Conservation (phyloP, 108 stramenopile genomes). For the Pseudonitzschia multiseries region DNA sequence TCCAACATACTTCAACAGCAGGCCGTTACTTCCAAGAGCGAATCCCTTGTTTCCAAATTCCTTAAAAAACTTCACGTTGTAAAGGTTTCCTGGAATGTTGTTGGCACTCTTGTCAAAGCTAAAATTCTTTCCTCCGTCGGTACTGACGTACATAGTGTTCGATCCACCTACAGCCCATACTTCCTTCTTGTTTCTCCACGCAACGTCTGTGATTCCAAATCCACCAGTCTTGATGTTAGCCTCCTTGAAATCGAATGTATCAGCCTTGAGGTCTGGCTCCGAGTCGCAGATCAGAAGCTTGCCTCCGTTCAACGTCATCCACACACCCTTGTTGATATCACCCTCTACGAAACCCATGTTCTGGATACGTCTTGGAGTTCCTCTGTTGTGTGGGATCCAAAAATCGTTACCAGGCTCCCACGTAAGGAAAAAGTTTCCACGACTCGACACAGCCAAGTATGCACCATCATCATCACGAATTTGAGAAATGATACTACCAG, state of each 20-base stretch:
- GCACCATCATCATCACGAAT: slow-evolving; percentile 81
- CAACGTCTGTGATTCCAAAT: slow-evolving; percentile 95
- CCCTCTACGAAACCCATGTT: slow-evolving; percentile 96
- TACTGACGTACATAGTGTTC: slow-evolving; percentile 90
- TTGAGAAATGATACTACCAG: slow-evolving; percentile 89
- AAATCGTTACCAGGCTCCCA: slow-evolving; percentile 98
- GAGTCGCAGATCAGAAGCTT: slow-evolving; percentile 65
- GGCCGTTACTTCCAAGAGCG: slow-evolving; percentile 91
- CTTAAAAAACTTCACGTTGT: slow-evolving; percentile 95
- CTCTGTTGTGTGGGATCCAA: slow-evolving; percentile 98
- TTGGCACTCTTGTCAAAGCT: slow-evolving; percentile 90
- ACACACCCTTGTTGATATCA: slow-evolving; percentile 90
- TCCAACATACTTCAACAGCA: slow-evolving; percentile 82
- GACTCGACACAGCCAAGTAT: slow-evolving; percentile 89
- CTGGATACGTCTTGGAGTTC: slow-evolving; percentile 93
- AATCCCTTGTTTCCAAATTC: slow-evolving; percentile 88
- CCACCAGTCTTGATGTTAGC: slow-evolving; percentile 95
- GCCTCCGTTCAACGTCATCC: slow-evolving; percentile 98
- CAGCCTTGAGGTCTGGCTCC: slow-evolving; percentile 53
- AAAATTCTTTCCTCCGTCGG: slow-evolving; percentile 93
- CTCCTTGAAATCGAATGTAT: slow-evolving; percentile 81
- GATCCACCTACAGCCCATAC: slow-evolving; percentile 97
- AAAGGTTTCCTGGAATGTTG: slow-evolving; percentile 93
- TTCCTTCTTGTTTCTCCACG: slow-evolving; percentile 88
- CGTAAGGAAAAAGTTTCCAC: slow-evolving; percentile 97